phyloP scores from a whole-genome alignment of 2,329 filamentous ascomycete genomes.

The Fusarium sublunatum region DNA sequence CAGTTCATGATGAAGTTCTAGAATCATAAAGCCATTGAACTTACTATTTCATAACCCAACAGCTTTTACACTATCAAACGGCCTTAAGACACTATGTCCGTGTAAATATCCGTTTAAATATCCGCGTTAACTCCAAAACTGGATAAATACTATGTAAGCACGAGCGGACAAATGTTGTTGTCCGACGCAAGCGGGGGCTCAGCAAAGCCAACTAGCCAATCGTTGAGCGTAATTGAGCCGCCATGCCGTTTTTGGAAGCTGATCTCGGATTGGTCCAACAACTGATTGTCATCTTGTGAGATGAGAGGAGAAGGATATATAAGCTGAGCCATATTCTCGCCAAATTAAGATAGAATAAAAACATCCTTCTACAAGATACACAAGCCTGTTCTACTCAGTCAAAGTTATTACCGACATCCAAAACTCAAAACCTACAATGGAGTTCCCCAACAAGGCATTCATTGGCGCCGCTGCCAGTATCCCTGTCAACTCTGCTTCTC shows the following conservation, averaged over 20 bases:
- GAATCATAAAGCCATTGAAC: no score
- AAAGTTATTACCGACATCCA: no score
- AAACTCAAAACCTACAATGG: slow-evolving; percentile 32
- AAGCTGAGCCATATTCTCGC: slow-evolving; percentile 5
- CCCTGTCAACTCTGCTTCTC: slow-evolving; percentile 28
- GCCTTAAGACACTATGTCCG: slow-evolving; percentile 25
- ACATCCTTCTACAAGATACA: background rate
- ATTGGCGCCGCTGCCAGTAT: slow-evolving; percentile 43
- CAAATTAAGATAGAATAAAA: background rate
- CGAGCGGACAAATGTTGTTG: slow-evolving; percentile 16
- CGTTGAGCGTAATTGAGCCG: accelerated
- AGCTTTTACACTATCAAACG: background rate
- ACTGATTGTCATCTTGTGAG: background rate
- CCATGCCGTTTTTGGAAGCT: slow-evolving; percentile 6
- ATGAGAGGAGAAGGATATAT: slow-evolving; percentile 8
- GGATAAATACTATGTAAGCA: no score
- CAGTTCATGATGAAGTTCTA: no score
- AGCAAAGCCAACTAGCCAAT: slow-evolving; percentile 11
- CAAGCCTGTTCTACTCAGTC: no score
- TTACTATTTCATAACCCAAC: no score
- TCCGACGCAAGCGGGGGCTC: slow-evolving; percentile 2
- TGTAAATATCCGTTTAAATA: background rate
- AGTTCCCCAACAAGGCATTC: slow-evolving; percentile 36
- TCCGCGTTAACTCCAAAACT: slow-evolving; percentile 3
- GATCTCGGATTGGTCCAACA: slow-evolving; percentile 23